Conservation (phyloP, 495 filamentous ascomycete genomes). For the Talaromyces trachyspermus region DNA sequence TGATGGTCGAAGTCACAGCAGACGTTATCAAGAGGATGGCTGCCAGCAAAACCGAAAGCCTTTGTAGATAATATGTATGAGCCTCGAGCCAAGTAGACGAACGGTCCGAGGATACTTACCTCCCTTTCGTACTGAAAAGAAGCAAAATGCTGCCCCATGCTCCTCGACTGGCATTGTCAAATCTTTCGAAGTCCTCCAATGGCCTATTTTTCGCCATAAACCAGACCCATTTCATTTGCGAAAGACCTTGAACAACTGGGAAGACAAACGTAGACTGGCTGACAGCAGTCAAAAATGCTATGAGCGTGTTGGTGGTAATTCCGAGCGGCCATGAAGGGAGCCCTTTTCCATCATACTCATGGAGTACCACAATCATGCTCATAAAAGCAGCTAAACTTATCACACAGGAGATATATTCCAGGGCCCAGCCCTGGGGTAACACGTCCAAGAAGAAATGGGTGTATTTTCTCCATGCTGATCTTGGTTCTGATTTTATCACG, state of each 20-base stretch:
- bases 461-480: not conserved
- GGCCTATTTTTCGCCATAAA: conserved; percentile 1
- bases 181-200: not conserved
- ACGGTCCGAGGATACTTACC: not conserved
- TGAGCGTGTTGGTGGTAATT: conserved; percentile 40
- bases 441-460: conserved; percentile 2
- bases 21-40: not conserved
- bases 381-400: conserved; percentile 17
- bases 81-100: not conserved
- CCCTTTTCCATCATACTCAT: conserved; percentile 29
- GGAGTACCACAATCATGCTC: conserved; percentile 27
- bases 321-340: conserved; percentile 36
- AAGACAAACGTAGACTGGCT: conserved; percentile 23
- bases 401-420: conserved; percentile 19
- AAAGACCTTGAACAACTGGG: conserved; percentile 3
- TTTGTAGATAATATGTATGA: not conserved
- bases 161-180: conserved; percentile 6
- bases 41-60: conserved; percentile 1
- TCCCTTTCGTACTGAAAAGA: conserved; percentile 6
- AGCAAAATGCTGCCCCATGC: conserved; percentile 6
- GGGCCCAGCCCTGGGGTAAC: conserved; percentile 15
- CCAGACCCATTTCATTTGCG: conserved; percentile 5
- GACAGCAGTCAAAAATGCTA: conserved; percentile 37
- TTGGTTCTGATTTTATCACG: not conserved
- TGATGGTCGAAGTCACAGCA: conserved; percentile 3